Evolutionary conservation across 257 asterid genomes (phyloP).

Genomic region (Solanum virginianum): DNA sequence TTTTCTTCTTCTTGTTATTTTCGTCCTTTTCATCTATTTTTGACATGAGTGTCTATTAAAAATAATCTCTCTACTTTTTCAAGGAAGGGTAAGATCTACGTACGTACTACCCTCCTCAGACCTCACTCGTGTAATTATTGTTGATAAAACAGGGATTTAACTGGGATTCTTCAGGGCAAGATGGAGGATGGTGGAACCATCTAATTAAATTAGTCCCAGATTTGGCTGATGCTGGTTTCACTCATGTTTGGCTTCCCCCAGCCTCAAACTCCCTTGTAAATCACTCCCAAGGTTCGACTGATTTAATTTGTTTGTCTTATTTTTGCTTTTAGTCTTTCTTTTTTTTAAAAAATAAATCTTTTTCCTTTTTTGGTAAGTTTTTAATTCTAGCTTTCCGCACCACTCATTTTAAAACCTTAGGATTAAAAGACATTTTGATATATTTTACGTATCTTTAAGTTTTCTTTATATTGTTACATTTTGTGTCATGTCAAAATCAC

Average conservation of each 20-base stretch:
- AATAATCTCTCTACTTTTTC: neutral
- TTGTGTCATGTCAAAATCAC: too few species aligned
- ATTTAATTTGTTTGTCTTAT: neutral
- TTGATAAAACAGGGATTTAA: constrained; percentile 37
- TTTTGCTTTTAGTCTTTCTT: neutral
- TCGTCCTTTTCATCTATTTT: too few species aligned
- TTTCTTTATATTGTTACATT: too few species aligned
- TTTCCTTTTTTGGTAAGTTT: too few species aligned
- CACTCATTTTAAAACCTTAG: too few species aligned
- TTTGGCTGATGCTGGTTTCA: constrained; percentile 50
- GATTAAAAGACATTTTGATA: too few species aligned
- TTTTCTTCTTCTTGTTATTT: too few species aligned
- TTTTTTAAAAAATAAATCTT: too few species aligned
- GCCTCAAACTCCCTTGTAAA: constrained; percentile 46
- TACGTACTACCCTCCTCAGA: too few species aligned
- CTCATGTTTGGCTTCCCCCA: constrained; percentile 94
- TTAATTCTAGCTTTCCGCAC: too few species aligned
- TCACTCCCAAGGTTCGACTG: constrained; percentile 31
- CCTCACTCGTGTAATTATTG: too few species aligned
- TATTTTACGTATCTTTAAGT: too few species aligned
- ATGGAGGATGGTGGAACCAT: constrained; percentile 63
- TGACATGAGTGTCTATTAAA: neutral
- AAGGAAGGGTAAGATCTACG: neutral
- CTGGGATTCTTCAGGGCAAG: constrained; percentile 30
- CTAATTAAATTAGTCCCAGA: constrained; percentile 36